These are phyloP conservation scores for Penicillium herquei DNA, from an alignment of 495 filamentous ascomycete species.

Conservation along the genomic window DNA sequence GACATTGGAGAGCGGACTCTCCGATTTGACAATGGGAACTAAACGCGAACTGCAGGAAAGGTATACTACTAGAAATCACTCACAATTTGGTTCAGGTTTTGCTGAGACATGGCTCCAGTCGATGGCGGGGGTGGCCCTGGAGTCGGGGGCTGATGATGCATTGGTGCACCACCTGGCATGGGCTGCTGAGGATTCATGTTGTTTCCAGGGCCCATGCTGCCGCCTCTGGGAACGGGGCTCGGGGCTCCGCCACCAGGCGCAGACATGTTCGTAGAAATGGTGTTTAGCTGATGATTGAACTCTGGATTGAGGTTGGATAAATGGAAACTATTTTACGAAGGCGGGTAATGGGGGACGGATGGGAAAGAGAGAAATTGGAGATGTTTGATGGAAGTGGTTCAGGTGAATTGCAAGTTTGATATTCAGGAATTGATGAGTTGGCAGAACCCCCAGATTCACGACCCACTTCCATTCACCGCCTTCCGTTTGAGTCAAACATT, in stretches of 20 bases:
- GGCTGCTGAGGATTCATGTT: slow-evolving; percentile 51
- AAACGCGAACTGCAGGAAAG: neutral
- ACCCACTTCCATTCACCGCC: no score
- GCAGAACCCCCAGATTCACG: slow-evolving; percentile 13
- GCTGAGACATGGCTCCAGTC: slow-evolving; percentile 62
- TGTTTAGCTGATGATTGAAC: neutral
- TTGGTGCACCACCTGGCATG: slow-evolving; percentile 35
- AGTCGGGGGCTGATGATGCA: slow-evolving; percentile 36
- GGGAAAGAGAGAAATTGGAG: slow-evolving; percentile 3
- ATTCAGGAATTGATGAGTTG: slow-evolving; percentile 8
- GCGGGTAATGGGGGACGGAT: neutral
- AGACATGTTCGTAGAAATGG: slow-evolving; percentile 51
- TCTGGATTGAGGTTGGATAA: neutral
- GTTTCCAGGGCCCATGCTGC: slow-evolving; percentile 55
- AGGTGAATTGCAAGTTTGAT: slow-evolving; percentile 9
- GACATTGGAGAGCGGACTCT: neutral
- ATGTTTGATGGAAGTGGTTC: neutral
- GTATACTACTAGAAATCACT: slow-evolving; percentile 31
- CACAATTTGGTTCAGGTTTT: slow-evolving; percentile 96
- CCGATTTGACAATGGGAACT: neutral
- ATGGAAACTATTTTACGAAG: neutral
- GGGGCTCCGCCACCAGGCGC: slow-evolving; percentile 50
- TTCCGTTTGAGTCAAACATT: no score
- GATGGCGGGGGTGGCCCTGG: slow-evolving; percentile 40
- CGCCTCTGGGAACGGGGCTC: slow-evolving; percentile 48